Evolutionary conservation across 768 basidiomycete species (phyloP), one percentile per base, ranked within the genome.

Genomic region (Termitomyces sp.): DNA sequence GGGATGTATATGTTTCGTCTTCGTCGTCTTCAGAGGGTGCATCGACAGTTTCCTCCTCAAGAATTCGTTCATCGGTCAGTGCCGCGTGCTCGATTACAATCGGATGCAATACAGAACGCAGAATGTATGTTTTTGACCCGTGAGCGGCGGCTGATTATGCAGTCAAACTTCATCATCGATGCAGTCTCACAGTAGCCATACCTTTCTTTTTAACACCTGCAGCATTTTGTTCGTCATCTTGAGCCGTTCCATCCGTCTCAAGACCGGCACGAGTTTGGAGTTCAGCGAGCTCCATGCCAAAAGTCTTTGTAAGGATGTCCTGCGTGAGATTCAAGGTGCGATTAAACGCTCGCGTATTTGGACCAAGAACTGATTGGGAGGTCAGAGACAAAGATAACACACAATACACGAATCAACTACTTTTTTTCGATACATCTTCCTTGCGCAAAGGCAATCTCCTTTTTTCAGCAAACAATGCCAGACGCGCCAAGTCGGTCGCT

Each of bases 391-490:
- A 41, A 42, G 22, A 4, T 18, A 20, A 14, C 14, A 14, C 39
- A 27, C 26, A 24, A 24, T 39, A 14, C 37, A 37, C 18, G 46
- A 6, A 26, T 59, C 10, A 50, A 55, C 18, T 16, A 87, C 94
- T 84, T 78, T 90, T 90, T 73, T 94, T 94, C 39, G 79, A 84
- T 50, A 95, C 90, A 41, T 96, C 93, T n/a, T 94, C 89, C 41
- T 92, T 78, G 37, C 82, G 80, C 49, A 97, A 70, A 2, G 84
- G 77, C 12, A 74, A 69, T 51, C 91, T 79, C 66, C 79, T 83
- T 55, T 88, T 83, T 67, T 96, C 93, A 5, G 76, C 78, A 69
- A 94, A 95, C 42, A 98, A 75, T 2, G 92, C 91, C 24, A 92
- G 78, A 18, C 93, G 82, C 10, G 89, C 90, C 32, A 96, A 79